Base-by-base conservation (phyloP, 2,329 filamentous ascomycete species). In the Cladosporium sp. region DNA sequence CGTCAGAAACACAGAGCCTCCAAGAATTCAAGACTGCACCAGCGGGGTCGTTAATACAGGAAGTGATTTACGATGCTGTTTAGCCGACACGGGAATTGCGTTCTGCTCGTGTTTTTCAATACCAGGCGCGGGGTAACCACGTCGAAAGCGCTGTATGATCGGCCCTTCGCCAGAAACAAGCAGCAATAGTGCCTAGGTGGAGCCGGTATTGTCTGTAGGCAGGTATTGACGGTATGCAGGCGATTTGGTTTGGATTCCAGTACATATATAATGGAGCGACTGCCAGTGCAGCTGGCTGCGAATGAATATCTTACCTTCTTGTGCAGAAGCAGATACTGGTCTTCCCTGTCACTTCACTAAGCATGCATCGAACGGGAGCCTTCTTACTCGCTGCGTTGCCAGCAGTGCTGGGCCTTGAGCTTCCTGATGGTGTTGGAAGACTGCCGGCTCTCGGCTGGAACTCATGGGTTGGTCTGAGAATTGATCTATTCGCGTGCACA, bases 381-480 rank as follows among this genome's bases (percentile, higher is more conserved):
- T 26, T 49, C 18, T 12, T 37, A n/a, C 49, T 65, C 6, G 18
- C 31, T 21, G 56, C 49, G 5, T 18, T 56, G 23, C 57, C 64
- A 18, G 44, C 46, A 11, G 64, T 37, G 35, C 21, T 52, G n/a
- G 37, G 46, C 11, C 40, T 65, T 26, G 57, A 55, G 18, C 64
- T 61, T 31, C 50, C 66, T 11, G 52, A 64, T 55, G 57, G 61
- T 10, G 66, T 69, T 40, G 71, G 72, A 4, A 68, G 50, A 31
- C 72, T 81, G 2, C 80, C 81, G 0, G 78, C 80, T 3, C 71
- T 82, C 59, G 82, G 82, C 4, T 70, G 68, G 64, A 68, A 66
- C 49, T 59, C 23, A 35, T 66, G 66, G 65, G 56, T 59, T n/a
- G 18, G 57, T n/a, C n/a, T 29, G 28, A 28, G 7, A 8, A 37